Conservation (phyloP, 352 stramenopile species). For the Elongisporangium prolatum region DNA sequence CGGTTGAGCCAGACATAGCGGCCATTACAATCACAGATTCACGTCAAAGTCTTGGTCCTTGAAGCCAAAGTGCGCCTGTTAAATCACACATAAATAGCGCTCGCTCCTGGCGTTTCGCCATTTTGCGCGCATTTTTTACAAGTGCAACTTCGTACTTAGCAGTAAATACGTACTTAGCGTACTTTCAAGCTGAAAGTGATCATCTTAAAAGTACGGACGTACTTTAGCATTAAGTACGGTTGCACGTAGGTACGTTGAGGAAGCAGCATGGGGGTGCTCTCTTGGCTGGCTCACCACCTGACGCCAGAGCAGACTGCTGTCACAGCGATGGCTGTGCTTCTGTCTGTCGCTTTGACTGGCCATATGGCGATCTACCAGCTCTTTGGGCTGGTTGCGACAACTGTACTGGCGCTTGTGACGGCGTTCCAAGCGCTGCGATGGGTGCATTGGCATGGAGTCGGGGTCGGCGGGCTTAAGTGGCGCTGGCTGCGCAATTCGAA, state of each 20-base stretch:
- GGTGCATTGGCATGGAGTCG: constrained; percentile 59
- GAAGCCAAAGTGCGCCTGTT: background rate
- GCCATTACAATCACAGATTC: background rate
- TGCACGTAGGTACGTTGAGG: background rate
- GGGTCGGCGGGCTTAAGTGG: constrained; percentile 47
- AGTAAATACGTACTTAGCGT: background rate
- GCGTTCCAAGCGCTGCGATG: constrained; percentile 27
- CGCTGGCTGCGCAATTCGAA: constrained; percentile 39
- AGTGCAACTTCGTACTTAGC: constrained; percentile 4
- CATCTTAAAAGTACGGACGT: background rate
- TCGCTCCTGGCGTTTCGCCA: background rate
- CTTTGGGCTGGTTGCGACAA: constrained; percentile 17
- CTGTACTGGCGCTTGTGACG: constrained; percentile 14
- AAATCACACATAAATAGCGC: constrained; percentile 2
- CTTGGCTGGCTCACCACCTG: constrained; percentile 36
- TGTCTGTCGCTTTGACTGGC: constrained; percentile 3
- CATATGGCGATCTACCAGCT: constrained; percentile 15
- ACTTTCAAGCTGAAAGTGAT: background rate
- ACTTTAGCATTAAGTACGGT: background rate
- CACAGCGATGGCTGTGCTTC: constrained; percentile 3
- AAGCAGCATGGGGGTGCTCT: constrained; percentile 1
- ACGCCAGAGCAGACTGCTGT: constrained; percentile 25
- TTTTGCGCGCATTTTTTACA: background rate
- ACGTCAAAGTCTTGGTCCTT: background rate
- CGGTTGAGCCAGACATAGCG: background rate